Percentiles rank a stretch among this genome's conserved stretches.
Evolutionary conservation across 2,329 filamentous ascomycete species (phyloP).

Genomic region (Fusarium odoratissimum): DNA sequence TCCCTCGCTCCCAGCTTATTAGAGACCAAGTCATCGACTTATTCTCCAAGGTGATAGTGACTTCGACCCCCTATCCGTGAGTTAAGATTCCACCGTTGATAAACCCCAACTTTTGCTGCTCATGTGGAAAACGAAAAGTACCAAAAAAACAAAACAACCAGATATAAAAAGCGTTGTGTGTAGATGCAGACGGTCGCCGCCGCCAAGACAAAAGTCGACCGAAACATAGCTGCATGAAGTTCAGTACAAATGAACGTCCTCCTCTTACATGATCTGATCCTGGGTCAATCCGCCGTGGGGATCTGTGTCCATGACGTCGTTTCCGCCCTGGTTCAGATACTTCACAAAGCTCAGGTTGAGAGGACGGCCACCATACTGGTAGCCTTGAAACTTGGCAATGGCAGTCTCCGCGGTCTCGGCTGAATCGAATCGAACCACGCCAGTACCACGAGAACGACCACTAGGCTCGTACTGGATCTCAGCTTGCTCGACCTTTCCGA

Average conservation of each 20-base stretch:
- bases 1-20: conserved; percentile 35
- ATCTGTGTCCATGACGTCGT: conserved; percentile 85
- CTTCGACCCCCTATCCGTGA: conserved; percentile 35
- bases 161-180: conserved; percentile 35
- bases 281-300: conserved; percentile 84
- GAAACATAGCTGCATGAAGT: conserved; percentile 12
- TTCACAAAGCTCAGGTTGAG: conserved; percentile 94
- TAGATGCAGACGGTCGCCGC: conserved; percentile 1
- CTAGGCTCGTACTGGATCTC: conserved; percentile 99
- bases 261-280: conserved; percentile 91
- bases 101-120: conserved; percentile 45
- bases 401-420: conserved; percentile 89
- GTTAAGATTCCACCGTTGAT: conserved; percentile 35
- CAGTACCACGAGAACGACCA: conserved; percentile 91
- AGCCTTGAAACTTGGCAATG: conserved; percentile 97
- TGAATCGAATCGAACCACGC: conserved; percentile 93
- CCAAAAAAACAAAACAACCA: conserved; percentile 35
- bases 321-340: conserved; percentile 78
- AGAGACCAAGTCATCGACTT: conserved; percentile 38
- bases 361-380: conserved; percentile 95
- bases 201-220: conserved; percentile 16
- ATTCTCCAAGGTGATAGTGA: conserved; percentile 35
- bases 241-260: conserved; percentile 21
- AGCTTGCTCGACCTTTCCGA: conserved; percentile 97
- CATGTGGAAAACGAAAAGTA: conserved; percentile 34